Conservation (phyloP, 345 rosid genomes). For the Salix viminalis region DNA sequence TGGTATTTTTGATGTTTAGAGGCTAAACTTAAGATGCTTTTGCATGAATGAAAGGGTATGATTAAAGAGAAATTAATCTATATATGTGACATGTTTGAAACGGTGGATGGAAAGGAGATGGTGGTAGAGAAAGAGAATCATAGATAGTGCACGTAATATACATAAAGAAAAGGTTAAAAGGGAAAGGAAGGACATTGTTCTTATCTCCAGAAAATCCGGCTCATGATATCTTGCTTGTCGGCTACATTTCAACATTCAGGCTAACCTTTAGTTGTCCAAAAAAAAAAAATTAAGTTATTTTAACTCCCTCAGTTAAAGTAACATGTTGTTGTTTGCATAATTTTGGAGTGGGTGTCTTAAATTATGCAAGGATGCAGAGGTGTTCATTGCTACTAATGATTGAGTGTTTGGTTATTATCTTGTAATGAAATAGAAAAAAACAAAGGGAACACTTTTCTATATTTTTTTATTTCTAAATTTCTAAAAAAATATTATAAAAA, state of each 20-base stretch:
- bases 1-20: no score
- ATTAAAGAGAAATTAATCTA: background rate
- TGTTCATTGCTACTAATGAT: no score
- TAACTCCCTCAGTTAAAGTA: background rate
- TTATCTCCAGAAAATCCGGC: slow-evolving; percentile 44
- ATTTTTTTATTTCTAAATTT: no score
- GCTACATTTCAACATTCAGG: slow-evolving; percentile 11
- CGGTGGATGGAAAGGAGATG: background rate
- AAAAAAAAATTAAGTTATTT: background rate
- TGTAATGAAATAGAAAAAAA: no score
- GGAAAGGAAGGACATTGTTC: background rate
- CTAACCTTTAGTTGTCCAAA: background rate
- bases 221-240: slow-evolving; percentile 37
- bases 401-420: no score
- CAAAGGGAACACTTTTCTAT: no score
- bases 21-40: background rate
- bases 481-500: no score
- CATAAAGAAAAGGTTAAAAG: slow-evolving; percentile 23
- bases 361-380: background rate
- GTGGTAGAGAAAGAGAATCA: slow-evolving; percentile 10
- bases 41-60: background rate
- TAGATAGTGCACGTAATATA: slow-evolving; percentile 10
- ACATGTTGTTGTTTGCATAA: background rate
- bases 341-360: background rate
- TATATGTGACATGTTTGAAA: background rate